Base-by-base conservation (phyloP, 1,284 basidiomycete species). In the Cystobasidium slooffiae region DNA sequence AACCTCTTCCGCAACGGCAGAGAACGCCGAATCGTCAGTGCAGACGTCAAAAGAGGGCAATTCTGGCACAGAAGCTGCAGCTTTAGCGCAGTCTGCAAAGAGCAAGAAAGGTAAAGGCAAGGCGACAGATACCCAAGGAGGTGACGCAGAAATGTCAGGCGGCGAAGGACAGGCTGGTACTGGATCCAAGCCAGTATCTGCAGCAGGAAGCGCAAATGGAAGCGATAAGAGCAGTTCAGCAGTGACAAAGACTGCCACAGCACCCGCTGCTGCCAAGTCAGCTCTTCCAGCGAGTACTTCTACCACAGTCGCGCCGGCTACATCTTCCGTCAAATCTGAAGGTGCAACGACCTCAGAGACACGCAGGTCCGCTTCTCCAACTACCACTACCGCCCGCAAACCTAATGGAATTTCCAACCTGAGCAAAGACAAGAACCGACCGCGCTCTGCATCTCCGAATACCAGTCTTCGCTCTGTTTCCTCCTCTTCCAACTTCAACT, bases 371-470 rank as follows among this genome's bases (percentile, higher is more conserved):
- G 49, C 64, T 52, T 67, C 68, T 16, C 56, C 59, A 16, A 49
- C 61, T 20, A 22, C 37, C 22, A 47, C 68, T 6, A 72, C 37
- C 9, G 22, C 43, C 8, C 68, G 44, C 6, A 62, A 22, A 14
- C 22, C 58, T 7, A 63, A 59, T 39, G 59, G 46, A 5, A 47
- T 52, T 1, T 43, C 56, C 1, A 59, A 44, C 63, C n/a, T 55
- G 47, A 53, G 31, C 49, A 67, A 67, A 55, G 64, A 67, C 22
- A 51, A 47, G 55, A 72, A 31, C n/a, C n/a, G 69, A 20, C 58
- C 69, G 20, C 69, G 69, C 31, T 72, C 69, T 14, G 59, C 69
- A 7, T 72, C 69, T 9, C 69, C 69, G 37, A 51, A 52, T 9
- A 72, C 59, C 10, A 49, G 46, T 22, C 49, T 72, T 14, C 69